Evolutionary conservation across 208 protist genomes (phyloP).

Genomic region (Porcisia hertigi): DNA sequence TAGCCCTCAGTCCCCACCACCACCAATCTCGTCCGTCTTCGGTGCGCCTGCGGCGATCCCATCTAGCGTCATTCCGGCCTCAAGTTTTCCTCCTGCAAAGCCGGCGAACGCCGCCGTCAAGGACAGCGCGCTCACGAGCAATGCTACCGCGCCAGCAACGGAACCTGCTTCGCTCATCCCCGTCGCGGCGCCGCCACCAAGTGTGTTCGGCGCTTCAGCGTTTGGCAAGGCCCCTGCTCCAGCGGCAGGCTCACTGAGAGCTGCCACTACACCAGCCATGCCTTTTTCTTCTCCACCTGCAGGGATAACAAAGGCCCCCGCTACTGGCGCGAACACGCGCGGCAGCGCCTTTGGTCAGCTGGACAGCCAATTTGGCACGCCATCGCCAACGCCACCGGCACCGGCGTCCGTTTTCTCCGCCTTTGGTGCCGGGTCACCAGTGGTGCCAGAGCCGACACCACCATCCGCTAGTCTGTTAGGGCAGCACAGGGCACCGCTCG

Average conservation of each 20-base stretch:
- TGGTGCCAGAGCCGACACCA: not conserved
- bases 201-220: not conserved
- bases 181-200: not conserved
- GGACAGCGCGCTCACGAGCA: not conserved
- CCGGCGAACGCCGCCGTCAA: not conserved
- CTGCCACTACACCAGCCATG: not conserved
- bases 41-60: not conserved
- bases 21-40: not conserved
- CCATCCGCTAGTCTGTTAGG: not conserved
- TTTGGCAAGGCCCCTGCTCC: not conserved
- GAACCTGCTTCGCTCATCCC: not conserved
- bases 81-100: not conserved
- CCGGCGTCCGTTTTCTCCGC: not conserved
- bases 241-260: not conserved
- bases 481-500: not conserved
- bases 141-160: not conserved
- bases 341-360: conserved; percentile 1
- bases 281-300: not conserved
- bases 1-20: not conserved
- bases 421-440: not conserved
- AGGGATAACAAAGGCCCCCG: not conserved
- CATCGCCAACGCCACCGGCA: not conserved
- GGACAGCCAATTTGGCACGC: not conserved
- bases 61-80: not conserved
- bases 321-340: not conserved